Percentiles rank a stretch among this genome's conserved stretches.
Evolutionary conservation across 2,329 filamentous ascomycete species (phyloP).

Genomic region (Xenoacremonium recifei): DNA sequence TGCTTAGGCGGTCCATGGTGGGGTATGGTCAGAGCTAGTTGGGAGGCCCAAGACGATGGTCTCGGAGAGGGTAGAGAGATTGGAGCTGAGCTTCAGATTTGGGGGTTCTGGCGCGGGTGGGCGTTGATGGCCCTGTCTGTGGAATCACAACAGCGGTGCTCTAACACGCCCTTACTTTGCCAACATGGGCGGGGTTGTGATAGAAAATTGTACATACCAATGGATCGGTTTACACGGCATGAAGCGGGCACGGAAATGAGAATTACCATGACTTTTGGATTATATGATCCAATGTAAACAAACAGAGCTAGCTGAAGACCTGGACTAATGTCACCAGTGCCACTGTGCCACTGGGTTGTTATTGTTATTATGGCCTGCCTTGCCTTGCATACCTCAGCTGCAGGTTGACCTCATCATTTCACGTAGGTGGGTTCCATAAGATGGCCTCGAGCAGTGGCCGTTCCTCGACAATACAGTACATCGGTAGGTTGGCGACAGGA

Average conservation of each 20-base stretch:
- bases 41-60: conserved; percentile 17
- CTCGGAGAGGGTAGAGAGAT: conserved; percentile 15
- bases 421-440: no score
- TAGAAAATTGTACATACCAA: conserved; percentile 42
- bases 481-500: no score
- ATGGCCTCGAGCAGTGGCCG: no score
- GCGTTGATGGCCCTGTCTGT: conserved; percentile 18
- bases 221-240: conserved; percentile 34
- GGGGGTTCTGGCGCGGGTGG: conserved; percentile 12
- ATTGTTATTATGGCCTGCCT: no score
- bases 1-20: conserved; percentile 24
- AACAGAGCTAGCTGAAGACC: no score
- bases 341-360: no score
- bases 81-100: conserved; percentile 25
- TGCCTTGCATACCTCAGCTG: no score
- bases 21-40: conserved; percentile 25
- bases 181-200: conserved; percentile 25
- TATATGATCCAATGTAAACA: neutral
- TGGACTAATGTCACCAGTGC: no score
- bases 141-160: conserved; percentile 12
- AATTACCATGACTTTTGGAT: conserved; percentile 20
- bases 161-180: conserved; percentile 19
- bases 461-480: no score
- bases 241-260: conserved; percentile 29
- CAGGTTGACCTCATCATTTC: no score